Evolutionary conservation across 2,329 filamentous ascomycete species (phyloP), one percentile per base, ranked within the genome.

Genomic region (Zasmidium citrigriseum): DNA sequence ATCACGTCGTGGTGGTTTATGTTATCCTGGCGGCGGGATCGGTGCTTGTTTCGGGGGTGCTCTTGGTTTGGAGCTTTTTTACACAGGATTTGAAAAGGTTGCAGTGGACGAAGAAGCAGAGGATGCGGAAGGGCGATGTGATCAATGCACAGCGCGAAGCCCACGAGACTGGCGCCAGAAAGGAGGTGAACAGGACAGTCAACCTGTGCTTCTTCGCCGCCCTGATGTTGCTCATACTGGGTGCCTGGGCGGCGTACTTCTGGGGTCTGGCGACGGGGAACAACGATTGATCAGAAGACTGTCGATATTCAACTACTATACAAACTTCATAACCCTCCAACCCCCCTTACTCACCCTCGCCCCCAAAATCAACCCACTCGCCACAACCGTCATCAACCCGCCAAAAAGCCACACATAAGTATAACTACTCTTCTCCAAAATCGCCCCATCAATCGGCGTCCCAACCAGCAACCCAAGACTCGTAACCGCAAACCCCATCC

Each of bases 201-300:
- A 77, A 34, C 58, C 65, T 9, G 20, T 25, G n/a, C 1, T 80
- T 79, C 57, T 82, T 85, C 52, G 68, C 62, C 1, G 68, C 71
- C 0, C 63, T 85, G 1, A 63, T 80, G 0, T 21, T 81, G 2
- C 62, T 86, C 44, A 76, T 83, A 0, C 27, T 83, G 10, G 84
- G 84, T 0, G 75, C 75, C 1, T 85, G 83, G 81, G 70, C 65
- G 9, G 83, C 82, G 0, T 87, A 85, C 67, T 84, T 87, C 60
- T 87, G 83, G 83, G 84, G 84, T 7, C 77, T 83, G 2, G 81
- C 80, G 3, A 86, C 82, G 0, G 81, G 80, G 0, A 77, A 83
- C 55, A 80, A 82, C 52, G 53, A 64, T 27, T 64, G 47, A 50
- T 11, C 5, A n/a, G 4, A 41, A 16, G 4, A 14, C n/a, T 44